Percentiles rank a stretch among this genome's conserved stretches.
These are phyloP conservation scores for Neofusicoccum ribis DNA, from an alignment of 2,329 filamentous ascomycete species.

Conservation along the genomic window DNA sequence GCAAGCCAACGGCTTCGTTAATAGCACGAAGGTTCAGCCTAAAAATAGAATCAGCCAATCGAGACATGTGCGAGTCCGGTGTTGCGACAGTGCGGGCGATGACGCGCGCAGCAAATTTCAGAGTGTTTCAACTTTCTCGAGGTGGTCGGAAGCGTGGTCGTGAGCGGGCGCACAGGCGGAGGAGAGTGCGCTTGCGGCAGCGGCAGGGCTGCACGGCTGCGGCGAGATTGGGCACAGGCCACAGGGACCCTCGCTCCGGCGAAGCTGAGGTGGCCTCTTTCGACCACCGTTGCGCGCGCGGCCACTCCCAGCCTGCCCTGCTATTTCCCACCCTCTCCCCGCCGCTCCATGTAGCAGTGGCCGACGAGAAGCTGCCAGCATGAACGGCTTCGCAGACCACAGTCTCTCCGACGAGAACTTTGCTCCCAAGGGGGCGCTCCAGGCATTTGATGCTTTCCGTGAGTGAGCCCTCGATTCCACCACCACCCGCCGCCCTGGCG, in stretches of 20 bases:
- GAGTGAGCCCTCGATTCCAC: conserved; percentile 43
- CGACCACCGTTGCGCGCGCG: neutral
- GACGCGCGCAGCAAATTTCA: conserved; percentile 2
- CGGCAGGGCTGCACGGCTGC: neutral
- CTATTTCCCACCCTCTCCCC: neutral
- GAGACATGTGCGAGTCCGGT: neutral
- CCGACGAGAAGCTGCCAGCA: conserved; percentile 36
- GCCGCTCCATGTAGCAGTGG: conserved; percentile 18
- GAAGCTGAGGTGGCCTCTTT: conserved; percentile 19
- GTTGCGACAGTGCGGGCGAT: neutral
- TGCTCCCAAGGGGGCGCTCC: conserved; percentile 63
- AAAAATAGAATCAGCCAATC: neutral
- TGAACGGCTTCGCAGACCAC: conserved; percentile 75
- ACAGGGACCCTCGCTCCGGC: conserved; percentile 4
- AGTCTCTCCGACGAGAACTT: conserved; percentile 77
- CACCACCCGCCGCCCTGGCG: neutral
- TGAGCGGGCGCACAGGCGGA: neutral
- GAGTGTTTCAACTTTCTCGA: neutral
- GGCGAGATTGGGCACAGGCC: conserved; percentile 12
- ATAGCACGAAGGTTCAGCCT: neutral
- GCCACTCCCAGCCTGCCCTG: neutral
- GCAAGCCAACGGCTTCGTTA: neutral
- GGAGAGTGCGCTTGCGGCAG: neutral
- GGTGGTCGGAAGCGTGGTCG: neutral
- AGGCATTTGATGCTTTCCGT: conserved; percentile 98